Conservation (phyloP, 345 rosid genomes). For the Erucastrum elatum region DNA sequence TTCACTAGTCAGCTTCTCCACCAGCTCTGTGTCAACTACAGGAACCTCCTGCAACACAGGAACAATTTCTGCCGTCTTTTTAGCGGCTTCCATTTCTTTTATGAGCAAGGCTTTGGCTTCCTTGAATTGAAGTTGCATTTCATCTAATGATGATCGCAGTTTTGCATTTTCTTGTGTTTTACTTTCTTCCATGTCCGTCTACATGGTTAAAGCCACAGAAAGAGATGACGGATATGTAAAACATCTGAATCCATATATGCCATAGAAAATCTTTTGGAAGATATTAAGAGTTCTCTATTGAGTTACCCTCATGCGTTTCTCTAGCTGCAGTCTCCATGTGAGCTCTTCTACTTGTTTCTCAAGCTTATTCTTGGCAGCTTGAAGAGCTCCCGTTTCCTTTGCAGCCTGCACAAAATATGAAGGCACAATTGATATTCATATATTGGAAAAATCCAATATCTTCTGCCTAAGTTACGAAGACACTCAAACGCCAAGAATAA, state of each 20-base stretch:
- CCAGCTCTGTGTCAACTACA: constrained; percentile 64
- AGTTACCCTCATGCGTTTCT: constrained; percentile 80
- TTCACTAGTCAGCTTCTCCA: constrained; percentile 74
- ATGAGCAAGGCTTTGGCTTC: constrained; percentile 69
- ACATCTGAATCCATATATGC: background rate
- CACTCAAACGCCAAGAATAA: constrained; percentile 6
- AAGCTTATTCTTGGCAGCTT: constrained; percentile 86
- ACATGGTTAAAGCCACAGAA: constrained; percentile 27
- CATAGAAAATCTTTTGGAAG: constrained; percentile 9
- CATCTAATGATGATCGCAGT: constrained; percentile 72
- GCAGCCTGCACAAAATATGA: constrained; percentile 68
- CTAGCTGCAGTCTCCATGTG: constrained; percentile 75
- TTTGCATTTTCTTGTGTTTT: constrained; percentile 85
- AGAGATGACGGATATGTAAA: background rate
- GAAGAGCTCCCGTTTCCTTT: constrained; percentile 93
- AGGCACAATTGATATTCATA: constrained; percentile 8
- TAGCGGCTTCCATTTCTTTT: constrained; percentile 74
- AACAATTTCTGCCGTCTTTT: constrained; percentile 55
- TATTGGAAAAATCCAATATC: constrained; percentile 12
- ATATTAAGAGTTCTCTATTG: background rate
- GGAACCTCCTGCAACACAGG: constrained; percentile 87
- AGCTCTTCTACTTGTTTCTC: constrained; percentile 96
- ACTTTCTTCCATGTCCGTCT: constrained; percentile 90
- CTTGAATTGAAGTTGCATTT: constrained; percentile 67
- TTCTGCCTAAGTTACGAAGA: constrained; percentile 12